Conservation (phyloP, 805 yeast species). For the Barnettozyma californica region DNA sequence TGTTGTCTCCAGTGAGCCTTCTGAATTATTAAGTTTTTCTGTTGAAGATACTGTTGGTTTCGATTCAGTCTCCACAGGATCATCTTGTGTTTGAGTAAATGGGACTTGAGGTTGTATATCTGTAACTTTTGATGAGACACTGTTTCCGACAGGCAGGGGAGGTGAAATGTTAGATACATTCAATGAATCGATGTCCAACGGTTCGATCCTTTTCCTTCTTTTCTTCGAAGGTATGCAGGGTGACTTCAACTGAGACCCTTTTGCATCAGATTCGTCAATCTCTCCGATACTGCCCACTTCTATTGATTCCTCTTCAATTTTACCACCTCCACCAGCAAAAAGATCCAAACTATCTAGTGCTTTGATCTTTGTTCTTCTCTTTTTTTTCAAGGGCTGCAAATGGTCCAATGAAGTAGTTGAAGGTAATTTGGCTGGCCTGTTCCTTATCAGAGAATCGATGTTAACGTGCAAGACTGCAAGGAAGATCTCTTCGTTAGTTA, state of each 20-base stretch:
- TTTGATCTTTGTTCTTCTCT: constrained; percentile 21
- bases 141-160: neutral
- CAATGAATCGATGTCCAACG: constrained; percentile 3
- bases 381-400: constrained; percentile 10
- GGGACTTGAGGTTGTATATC: neutral
- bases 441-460: constrained; percentile 8
- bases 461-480: constrained; percentile 21
- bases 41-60: neutral
- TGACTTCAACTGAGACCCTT: neutral
- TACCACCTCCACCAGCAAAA: constrained; percentile 34
- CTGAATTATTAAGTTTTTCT: neutral
- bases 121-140: neutral
- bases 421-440: constrained; percentile 10
- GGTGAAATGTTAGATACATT: neutral
- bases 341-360: constrained; percentile 32
- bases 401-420: neutral
- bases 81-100: neutral
- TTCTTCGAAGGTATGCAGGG: constrained; percentile 7
- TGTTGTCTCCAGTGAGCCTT: neutral
- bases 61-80: neutral
- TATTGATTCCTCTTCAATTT: constrained; percentile 1
- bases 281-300: neutral
- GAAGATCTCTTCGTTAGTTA: constrained; percentile 26
- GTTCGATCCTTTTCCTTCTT: constrained; percentile 8
- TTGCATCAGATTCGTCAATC: neutral